Conservation (phyloP, 371 early-diverging fungal genomes). For the Synchytrium microbalum region DNA sequence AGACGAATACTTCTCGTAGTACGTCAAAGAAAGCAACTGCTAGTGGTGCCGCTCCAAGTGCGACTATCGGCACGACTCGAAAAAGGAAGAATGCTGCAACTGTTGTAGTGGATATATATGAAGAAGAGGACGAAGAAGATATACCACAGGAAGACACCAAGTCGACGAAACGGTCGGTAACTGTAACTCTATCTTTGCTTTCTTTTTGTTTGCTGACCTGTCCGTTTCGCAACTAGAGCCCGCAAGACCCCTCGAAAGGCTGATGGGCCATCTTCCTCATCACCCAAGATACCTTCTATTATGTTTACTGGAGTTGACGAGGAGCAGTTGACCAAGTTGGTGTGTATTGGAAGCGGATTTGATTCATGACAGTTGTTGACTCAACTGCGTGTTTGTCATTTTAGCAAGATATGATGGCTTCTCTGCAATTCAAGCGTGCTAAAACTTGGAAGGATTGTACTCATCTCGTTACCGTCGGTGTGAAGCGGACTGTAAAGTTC, state of each 20-base stretch:
- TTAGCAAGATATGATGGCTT: background rate
- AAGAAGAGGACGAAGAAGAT: too few relatives aligned
- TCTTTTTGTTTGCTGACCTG: too few relatives aligned
- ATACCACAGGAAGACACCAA: too few relatives aligned
- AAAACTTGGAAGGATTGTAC: slow-evolving; percentile 35
- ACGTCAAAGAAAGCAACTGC: too few relatives aligned
- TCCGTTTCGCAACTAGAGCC: too few relatives aligned
- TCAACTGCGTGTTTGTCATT: background rate
- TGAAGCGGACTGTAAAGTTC: slow-evolving; percentile 41
- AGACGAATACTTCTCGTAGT: too few relatives aligned
- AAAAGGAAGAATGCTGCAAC: too few relatives aligned
- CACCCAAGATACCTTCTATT: background rate
- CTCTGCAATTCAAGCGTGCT: slow-evolving; percentile 15
- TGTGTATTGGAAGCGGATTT: background rate
- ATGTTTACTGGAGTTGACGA: slow-evolving; percentile 3
- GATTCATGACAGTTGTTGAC: background rate
- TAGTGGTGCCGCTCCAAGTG: too few relatives aligned
- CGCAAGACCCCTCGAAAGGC: background rate
- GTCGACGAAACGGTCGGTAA: too few relatives aligned
- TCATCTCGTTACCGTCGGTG: slow-evolving; percentile 36
- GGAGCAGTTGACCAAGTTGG: background rate
- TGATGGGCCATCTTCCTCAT: background rate
- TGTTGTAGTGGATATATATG: too few relatives aligned
- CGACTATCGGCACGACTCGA: too few relatives aligned
- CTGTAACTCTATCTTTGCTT: too few relatives aligned